Base-by-base conservation (phyloP, 148 eudicot species). In the Amaranthus hypochondriacus region DNA sequence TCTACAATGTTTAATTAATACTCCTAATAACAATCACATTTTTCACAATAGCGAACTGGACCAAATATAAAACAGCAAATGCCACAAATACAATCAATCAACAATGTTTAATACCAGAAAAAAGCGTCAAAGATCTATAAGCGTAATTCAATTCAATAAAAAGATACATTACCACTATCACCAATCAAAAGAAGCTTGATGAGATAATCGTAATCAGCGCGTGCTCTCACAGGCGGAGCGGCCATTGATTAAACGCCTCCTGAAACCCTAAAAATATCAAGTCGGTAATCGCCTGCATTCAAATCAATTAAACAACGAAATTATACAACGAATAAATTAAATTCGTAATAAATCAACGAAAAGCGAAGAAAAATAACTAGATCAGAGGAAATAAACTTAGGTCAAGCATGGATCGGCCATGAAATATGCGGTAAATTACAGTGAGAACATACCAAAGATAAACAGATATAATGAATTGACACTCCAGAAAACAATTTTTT, bases 191-290 rank as follows among this genome's bases (percentile, higher is more conserved):
- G 98, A 55, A 93, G 92, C 82, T 93, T 93, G 72, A 90, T 85
- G 75, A 93, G 94, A 75, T 91, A 93, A 82, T 93, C 98, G 74
- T 93, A 93, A 80, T 93, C 98, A 62, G 96, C 98, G 72, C 96
- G 86, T 72, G 96, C 92, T 81, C 96, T 90, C 15, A 87, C 88
- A 77, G 96, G 94, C 83, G 96, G 94, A 89, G 96, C 96, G 56
- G 96, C 94, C 98, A 93, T 93, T 84, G 75, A 79, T 84, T 13
- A 47, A 75, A 71, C 58, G 62, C 57, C 48, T 64, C 49, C 55
- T 6, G 62, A 83, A 76, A 75, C 71, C 84, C 76, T 73, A 72
- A 39, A 75, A 72, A 14, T 9, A 18, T 52, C 74, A 67, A 62
- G 3, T 51, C 12, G 18, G 56, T 56, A 39, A 28, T 55, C 21